Base-by-base conservation (phyloP, 2,329 filamentous ascomycete genomes). In the Apiospora aurea region DNA sequence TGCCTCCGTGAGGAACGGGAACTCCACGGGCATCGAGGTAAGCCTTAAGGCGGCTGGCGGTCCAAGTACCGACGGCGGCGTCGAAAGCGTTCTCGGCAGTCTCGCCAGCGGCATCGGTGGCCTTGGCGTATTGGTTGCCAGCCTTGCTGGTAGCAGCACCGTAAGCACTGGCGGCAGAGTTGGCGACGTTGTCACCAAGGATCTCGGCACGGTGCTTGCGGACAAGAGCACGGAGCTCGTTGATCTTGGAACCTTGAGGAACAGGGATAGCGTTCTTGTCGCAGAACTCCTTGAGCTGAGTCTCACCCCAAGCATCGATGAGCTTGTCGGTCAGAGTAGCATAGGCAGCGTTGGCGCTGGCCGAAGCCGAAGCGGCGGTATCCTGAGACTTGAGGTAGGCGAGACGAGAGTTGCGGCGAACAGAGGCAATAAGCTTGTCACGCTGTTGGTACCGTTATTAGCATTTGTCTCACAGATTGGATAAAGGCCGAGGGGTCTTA, bases 261-360 rank as follows among this genome's bases (percentile, higher is more conserved):
- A 98, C 94, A 85, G 88, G 81, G 80, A 99, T 93, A 72, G 91
- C 90, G 77, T 98, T 96, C 87, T 95, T 94, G 85, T 98, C 96
- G 71, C 91, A 91, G 85, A 96, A 98, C 74, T 94, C 92, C 88
- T 98, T 98, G 81, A 99, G 88, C 82, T 97, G 87, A 53, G 88
- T 89, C 79, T 98, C 95, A 78, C 93, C 92, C 96, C 96, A 99
- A 4, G 93, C 91, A 77, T 97, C 92, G 79, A 98, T 93, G 70
- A 98, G 86, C 78, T 92, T 91, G 77, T 98, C 94, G 74, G 92
- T 94, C 57, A 98, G 84, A 67, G 90, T 92, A 69, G 92, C 86
- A 76, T 95, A 92, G 1, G 94, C 92, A 51, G 89, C 86, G 69
- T 92, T 90, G 16, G 92, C 91, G 61, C 89, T 92, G 47, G 90